phyloP scores from a whole-genome alignment of 2,329 filamentous ascomycete genomes.

The Fusarium tanahbumbuense region DNA sequence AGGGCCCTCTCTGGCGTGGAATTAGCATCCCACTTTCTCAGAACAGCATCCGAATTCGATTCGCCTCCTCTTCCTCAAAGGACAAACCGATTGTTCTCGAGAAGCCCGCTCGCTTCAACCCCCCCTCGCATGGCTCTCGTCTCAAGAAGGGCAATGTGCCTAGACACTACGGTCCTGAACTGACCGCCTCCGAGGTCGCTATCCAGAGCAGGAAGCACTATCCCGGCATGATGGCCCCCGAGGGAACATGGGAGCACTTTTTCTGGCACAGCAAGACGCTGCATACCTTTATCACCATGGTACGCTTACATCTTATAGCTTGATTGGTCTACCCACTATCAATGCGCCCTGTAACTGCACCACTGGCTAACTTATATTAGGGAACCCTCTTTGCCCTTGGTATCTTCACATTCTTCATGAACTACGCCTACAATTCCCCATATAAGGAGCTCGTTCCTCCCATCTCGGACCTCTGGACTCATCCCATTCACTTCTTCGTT shows the following conservation, averaged over 20 bases:
- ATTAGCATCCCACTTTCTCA: constrained; percentile 52
- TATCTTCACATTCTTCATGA: constrained; percentile 77
- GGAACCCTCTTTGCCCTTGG: constrained; percentile 77
- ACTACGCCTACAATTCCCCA: constrained; percentile 83
- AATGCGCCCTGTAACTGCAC: neutral
- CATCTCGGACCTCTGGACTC: constrained; percentile 72
- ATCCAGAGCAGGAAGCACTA: constrained; percentile 79
- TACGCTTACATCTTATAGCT: constrained; percentile 56
- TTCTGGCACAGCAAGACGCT: constrained; percentile 82
- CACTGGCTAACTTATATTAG: constrained; percentile 48
- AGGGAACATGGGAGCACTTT: constrained; percentile 84
- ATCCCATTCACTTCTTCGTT: constrained; percentile 75
- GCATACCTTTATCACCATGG: constrained; percentile 86
- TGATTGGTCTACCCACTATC: neutral
- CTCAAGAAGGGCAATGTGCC: constrained; percentile 67
- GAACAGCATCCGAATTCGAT: constrained; percentile 51
- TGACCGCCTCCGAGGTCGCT: constrained; percentile 73
- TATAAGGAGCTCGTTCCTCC: constrained; percentile 83
- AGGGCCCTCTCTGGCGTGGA: constrained; percentile 66
- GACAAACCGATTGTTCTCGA: constrained; percentile 78
- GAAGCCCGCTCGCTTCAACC: constrained; percentile 89
- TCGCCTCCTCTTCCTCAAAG: constrained; percentile 46
- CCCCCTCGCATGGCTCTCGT: constrained; percentile 86
- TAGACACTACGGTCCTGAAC: constrained; percentile 78
- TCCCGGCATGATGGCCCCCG: constrained; percentile 87